These are phyloP conservation scores for Krasilnikovozyma curviuscula DNA, from an alignment of 768 basidiomycete genomes.

Conservation along the genomic window DNA sequence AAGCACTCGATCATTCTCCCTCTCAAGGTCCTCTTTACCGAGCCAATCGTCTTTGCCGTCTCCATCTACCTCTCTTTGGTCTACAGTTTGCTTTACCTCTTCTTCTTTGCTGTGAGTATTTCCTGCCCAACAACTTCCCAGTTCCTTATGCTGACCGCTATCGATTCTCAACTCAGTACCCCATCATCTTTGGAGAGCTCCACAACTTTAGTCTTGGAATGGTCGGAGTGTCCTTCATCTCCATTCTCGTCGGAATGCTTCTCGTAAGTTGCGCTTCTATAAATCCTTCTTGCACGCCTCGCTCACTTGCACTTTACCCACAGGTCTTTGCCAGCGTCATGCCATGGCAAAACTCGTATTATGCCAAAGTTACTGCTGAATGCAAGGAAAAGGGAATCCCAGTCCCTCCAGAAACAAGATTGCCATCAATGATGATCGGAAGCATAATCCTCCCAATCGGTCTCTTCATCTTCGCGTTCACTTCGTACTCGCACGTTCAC, in stretches of 20 bases:
- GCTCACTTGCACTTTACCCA: neutral
- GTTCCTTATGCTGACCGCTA: neutral
- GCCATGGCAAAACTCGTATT: neutral
- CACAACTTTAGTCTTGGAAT: constrained; percentile 4
- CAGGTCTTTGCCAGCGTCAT: constrained; percentile 3
- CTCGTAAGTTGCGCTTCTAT: neutral
- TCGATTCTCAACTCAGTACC: neutral
- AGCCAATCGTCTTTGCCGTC: constrained; percentile 20
- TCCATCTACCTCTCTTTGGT: neutral
- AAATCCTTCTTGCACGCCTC: neutral
- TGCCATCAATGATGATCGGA: constrained; percentile 10
- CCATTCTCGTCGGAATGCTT: neutral
- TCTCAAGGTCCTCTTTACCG: constrained; percentile 19
- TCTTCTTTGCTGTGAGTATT: constrained; percentile 9
- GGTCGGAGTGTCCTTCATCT: constrained; percentile 7
- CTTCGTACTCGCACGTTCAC: constrained; percentile 1
- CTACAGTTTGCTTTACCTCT: constrained; percentile 3
- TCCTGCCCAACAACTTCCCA: neutral
- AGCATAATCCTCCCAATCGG: constrained; percentile 4
- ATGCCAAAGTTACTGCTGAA: neutral
- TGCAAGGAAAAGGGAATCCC: neutral
- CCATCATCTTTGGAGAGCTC: neutral
- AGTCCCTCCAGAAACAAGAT: constrained; percentile 6
- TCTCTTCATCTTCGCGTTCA: constrained; percentile 9
- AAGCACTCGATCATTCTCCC: constrained; percentile 20